Conservation (phyloP, 768 basidiomycete genomes). For the Mycena venus region DNA sequence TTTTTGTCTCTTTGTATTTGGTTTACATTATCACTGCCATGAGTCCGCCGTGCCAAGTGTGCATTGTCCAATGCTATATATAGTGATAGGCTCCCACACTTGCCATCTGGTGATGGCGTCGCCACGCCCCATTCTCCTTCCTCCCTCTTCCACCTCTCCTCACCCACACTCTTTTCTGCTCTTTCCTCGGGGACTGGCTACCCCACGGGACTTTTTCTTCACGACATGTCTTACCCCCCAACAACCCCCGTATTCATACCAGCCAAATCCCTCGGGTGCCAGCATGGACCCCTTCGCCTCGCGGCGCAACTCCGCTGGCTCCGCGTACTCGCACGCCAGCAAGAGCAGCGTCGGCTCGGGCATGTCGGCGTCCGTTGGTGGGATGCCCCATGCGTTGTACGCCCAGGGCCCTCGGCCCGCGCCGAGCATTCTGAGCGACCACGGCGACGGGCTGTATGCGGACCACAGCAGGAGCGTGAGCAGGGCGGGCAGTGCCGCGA, state of each 20-base stretch:
- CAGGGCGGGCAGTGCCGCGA: constrained; percentile 14
- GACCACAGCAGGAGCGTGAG: constrained; percentile 10
- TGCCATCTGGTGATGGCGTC: constrained; percentile 23
- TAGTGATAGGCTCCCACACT: constrained; percentile 2
- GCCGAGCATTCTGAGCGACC: constrained; percentile 21
- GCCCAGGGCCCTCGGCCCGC: constrained; percentile 21
- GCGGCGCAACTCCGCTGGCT: constrained; percentile 14
- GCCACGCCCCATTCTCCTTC: not conserved
- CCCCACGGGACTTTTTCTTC: constrained; percentile 5
- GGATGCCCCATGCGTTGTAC: constrained; percentile 10
- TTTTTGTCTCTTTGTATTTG: too few species aligned
- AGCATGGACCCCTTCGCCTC: constrained; percentile 20
- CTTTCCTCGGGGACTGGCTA: constrained; percentile 22
- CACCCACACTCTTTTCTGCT: constrained; percentile 13
- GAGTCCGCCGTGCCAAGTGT: too few species aligned
- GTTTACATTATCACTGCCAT: too few species aligned
- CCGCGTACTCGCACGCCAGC: constrained; percentile 17
- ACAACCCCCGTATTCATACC: constrained; percentile 19
- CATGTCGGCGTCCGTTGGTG: not conserved
- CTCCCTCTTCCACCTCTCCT: constrained; percentile 4
- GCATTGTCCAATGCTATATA: not conserved
- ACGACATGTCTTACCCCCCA: constrained; percentile 23
- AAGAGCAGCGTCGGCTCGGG: constrained; percentile 19
- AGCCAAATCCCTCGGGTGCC: constrained; percentile 13
- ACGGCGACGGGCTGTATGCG: constrained; percentile 18